Conservation (phyloP, 345 rosid species). For the Citrus maxima region DNA sequence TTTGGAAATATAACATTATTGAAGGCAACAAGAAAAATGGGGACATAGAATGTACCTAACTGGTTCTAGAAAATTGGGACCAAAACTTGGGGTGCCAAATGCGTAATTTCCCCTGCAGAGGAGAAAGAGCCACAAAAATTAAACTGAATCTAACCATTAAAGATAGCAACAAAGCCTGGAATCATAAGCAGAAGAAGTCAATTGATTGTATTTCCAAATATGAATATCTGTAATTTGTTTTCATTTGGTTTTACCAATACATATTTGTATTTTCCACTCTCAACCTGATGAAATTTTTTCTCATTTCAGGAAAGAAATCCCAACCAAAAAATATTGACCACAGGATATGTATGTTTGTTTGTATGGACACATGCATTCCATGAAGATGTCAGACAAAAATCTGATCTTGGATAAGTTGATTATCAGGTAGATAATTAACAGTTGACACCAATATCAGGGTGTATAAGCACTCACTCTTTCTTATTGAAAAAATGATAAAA, state of each 20-base stretch:
- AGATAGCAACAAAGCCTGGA: neutral
- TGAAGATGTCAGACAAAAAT: neutral
- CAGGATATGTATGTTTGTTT: neutral
- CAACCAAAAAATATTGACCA: neutral
- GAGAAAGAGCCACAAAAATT: neutral
- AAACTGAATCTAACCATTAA: neutral
- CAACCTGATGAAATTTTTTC: neutral
- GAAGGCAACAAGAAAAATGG: neutral
- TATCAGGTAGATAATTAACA: neutral
- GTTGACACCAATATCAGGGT: neutral
- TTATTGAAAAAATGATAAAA: neutral
- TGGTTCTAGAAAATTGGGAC: constrained; percentile 32
- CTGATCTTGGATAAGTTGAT: neutral
- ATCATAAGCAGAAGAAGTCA: neutral
- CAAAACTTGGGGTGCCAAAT: constrained; percentile 25
- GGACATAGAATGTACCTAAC: constrained; percentile 10
- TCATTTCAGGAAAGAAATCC: neutral
- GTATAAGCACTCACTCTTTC: constrained; percentile 2
- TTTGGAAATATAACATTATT: constrained; percentile 6
- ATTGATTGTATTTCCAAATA: neutral
- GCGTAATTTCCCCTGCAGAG: constrained; percentile 35
- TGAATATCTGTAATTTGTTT: neutral
- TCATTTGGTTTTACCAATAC: neutral
- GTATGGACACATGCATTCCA: neutral
- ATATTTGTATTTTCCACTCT: neutral